Evolutionary conservation across 805 yeast genomes (phyloP).

Genomic region (Vanderwaltozyma verrucispora): DNA sequence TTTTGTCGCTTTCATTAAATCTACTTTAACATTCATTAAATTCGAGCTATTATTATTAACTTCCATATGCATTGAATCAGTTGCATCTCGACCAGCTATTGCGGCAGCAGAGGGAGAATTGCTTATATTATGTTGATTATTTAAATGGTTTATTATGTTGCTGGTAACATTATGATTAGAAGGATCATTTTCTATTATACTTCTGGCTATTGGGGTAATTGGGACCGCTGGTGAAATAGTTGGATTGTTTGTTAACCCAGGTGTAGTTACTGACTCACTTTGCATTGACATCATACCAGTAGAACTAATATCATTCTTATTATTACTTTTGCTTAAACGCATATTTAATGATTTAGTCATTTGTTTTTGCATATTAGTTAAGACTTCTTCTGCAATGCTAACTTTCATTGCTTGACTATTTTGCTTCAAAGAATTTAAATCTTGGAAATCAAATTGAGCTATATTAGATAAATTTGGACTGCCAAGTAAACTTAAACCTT

Average conservation of each 20-base stretch:
- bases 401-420: conserved; percentile 8
- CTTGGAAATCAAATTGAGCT: conserved; percentile 15
- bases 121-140: background rate
- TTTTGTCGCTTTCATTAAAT: background rate
- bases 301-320: background rate
- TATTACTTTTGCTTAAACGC: background rate
- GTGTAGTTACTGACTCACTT: background rate
- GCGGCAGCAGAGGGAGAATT: conserved; percentile 12
- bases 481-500: background rate
- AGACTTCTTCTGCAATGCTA: conserved; percentile 21
- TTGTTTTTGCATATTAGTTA: conserved; percentile 25
- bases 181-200: conserved; percentile 2
- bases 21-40: too few species aligned
- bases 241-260: conserved; percentile 8
- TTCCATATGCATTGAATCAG: background rate
- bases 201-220: conserved; percentile 16
- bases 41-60: too few species aligned
- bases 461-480: background rate
- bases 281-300: background rate
- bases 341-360: background rate
- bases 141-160: background rate
- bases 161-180: background rate
- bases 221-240: conserved; percentile 21
- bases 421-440: conserved; percentile 12
- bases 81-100: conserved; percentile 6